A percentile compares a stretch with the other conserved stretches of the same genome.
These are phyloP conservation scores for Microdochium bolleyi DNA, from an alignment of 2,329 filamentous ascomycete genomes.

Conservation along the genomic window DNA sequence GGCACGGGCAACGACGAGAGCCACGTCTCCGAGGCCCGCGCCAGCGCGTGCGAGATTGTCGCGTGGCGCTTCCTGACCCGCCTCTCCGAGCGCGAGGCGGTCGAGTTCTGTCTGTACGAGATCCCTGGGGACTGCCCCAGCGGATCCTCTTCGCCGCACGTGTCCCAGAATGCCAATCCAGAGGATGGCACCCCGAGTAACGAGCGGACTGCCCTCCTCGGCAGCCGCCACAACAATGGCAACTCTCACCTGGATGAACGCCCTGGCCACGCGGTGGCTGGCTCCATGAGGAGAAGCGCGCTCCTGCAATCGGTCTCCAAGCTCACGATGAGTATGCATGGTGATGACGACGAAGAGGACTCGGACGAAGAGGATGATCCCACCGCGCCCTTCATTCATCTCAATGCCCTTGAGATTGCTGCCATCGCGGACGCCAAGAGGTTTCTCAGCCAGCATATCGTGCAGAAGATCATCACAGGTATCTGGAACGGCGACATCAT, in stretches of 20 bases:
- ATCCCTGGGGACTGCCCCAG: slow-evolving; percentile 40
- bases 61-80: slow-evolving; percentile 71
- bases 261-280: slow-evolving; percentile 19
- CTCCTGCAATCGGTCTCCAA: slow-evolving; percentile 47
- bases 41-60: slow-evolving; percentile 71
- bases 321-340: slow-evolving; percentile 40
- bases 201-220: slow-evolving; percentile 39
- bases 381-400: slow-evolving; percentile 63
- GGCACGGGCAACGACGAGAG: slow-evolving; percentile 54
- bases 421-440: slow-evolving; percentile 63
- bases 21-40: slow-evolving; percentile 59
- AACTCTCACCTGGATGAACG: slow-evolving; percentile 10
- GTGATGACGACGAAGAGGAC: slow-evolving; percentile 26
- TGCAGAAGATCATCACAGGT: slow-evolving; percentile 64
- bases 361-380: slow-evolving; percentile 48
- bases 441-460: slow-evolving; percentile 60
- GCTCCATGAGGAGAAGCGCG: slow-evolving; percentile 37
- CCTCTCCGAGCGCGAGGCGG: slow-evolving; percentile 63
- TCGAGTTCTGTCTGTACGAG: slow-evolving; percentile 68
- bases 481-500: slow-evolving; percentile 70
- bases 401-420: slow-evolving; percentile 77
- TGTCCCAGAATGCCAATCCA: slow-evolving; percentile 10
- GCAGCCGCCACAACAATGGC: slow-evolving; percentile 16
- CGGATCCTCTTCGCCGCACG: slow-evolving; percentile 3
- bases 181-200: slow-evolving; percentile 33